These are phyloP conservation scores for Cymbidium sinense DNA, from an alignment of 106 monocot genomes.

Conservation along the genomic window DNA sequence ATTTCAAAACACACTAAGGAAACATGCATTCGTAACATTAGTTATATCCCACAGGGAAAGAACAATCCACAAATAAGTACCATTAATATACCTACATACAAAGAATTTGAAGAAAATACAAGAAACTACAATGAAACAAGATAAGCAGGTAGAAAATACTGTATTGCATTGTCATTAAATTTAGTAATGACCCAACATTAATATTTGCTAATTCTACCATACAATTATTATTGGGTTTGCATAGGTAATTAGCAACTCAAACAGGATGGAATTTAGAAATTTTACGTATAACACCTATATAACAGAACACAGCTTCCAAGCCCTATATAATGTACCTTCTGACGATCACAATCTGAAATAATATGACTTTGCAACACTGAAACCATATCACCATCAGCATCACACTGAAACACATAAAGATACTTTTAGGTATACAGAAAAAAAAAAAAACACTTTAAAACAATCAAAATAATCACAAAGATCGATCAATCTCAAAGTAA, in stretches of 20 bases:
- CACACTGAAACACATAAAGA: slow-evolving; percentile 32
- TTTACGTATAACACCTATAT: background rate
- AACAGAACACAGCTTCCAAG: slow-evolving; percentile 3
- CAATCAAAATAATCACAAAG: background rate
- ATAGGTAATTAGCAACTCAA: background rate
- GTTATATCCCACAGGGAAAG: background rate
- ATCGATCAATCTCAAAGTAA: background rate
- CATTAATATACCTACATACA: background rate
- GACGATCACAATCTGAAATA: slow-evolving; percentile 54
- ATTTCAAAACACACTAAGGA: background rate
- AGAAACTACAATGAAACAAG: background rate
- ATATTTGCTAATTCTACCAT: background rate
- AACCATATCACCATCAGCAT: slow-evolving; percentile 50
- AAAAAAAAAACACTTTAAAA: background rate
- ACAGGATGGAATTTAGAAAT: background rate
- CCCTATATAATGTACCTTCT: slow-evolving; percentile 43
- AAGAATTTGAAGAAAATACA: background rate
- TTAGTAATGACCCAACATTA: background rate
- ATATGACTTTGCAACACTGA: slow-evolving; percentile 54
- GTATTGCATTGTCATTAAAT: background rate
- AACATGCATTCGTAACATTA: background rate
- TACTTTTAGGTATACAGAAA: background rate
- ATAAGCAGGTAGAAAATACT: background rate
- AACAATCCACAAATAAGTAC: background rate
- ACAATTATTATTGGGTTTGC: background rate